Conservation (phyloP, 2,329 filamentous ascomycete genomes). For the Lasiodiplodia hormozganensis region DNA sequence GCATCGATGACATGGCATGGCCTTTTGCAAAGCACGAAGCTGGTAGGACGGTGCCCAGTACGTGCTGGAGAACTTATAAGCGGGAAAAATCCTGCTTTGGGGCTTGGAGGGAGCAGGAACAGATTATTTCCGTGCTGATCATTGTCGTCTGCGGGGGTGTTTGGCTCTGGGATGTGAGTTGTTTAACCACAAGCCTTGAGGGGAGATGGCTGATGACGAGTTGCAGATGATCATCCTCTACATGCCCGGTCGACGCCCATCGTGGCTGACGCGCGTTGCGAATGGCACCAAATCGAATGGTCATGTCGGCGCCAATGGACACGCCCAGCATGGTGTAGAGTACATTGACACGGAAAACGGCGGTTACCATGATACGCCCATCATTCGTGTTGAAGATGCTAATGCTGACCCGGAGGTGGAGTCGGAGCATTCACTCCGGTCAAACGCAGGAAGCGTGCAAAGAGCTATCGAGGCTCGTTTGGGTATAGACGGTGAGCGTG, state of each 20-base stretch:
- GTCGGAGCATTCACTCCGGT: background rate
- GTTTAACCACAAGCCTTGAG: background rate
- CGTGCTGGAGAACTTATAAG: conserved; percentile 54
- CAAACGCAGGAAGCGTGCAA: conserved; percentile 1
- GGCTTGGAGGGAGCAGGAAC: conserved; percentile 60
- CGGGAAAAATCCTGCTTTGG: conserved; percentile 55
- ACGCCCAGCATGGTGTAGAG: background rate
- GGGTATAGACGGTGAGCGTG: conserved; percentile 11
- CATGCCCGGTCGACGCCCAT: conserved; percentile 6
- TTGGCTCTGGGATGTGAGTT: conserved; percentile 62
- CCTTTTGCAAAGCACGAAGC: conserved; percentile 55
- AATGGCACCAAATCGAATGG: background rate
- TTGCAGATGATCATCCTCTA: conserved; percentile 16
- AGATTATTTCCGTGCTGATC: conserved; percentile 57
- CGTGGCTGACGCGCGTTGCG: background rate
- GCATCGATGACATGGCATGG: conserved; percentile 62
- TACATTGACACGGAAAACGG: conserved; percentile 11
- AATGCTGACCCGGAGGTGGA: conserved; percentile 5
- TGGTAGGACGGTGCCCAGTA: conserved; percentile 34
- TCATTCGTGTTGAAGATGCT: background rate
- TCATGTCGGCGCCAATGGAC: background rate
- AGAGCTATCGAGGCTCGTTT: conserved; percentile 15
- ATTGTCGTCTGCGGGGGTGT: conserved; percentile 61
- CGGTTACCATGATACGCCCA: background rate
- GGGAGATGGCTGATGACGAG: background rate